phyloP scores from a whole-genome alignment of 1,284 basidiomycete genomes.

The Ustilago bromivora region DNA sequence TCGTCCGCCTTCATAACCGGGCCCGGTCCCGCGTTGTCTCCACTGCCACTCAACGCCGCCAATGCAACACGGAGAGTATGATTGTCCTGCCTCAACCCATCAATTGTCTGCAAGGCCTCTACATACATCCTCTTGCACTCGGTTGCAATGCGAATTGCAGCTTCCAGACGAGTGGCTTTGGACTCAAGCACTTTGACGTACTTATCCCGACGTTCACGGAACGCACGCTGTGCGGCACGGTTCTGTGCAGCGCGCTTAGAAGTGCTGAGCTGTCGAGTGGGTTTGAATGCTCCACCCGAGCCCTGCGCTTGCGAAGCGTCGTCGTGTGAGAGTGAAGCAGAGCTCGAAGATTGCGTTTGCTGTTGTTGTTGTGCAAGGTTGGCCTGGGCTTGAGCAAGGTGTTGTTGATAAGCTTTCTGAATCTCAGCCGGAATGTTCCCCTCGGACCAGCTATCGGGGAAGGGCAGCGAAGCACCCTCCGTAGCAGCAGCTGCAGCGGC shows the following conservation, averaged over 20 bases:
- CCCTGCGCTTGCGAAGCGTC: neutral
- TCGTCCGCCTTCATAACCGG: constrained; percentile 46
- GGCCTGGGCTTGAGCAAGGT: constrained; percentile 32
- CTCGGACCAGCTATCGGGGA: constrained; percentile 34
- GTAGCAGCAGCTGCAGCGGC: constrained; percentile 17
- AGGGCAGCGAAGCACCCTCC: constrained; percentile 7
- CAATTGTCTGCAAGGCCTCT: constrained; percentile 59
- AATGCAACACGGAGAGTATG: constrained; percentile 59
- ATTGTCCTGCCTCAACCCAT: constrained; percentile 60
- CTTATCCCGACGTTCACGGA: constrained; percentile 61
- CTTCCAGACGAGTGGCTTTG: constrained; percentile 54
- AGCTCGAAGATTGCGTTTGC: neutral
- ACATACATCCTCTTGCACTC: constrained; percentile 54
- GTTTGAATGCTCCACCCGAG: constrained; percentile 16
- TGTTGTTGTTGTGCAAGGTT: constrained; percentile 9
- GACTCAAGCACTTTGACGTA: constrained; percentile 63
- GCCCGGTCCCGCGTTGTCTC: constrained; percentile 26
- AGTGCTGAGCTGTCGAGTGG: constrained; percentile 52
- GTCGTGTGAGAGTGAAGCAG: neutral
- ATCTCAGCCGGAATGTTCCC: constrained; percentile 35
- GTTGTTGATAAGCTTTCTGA: constrained; percentile 47
- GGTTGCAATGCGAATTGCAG: constrained; percentile 52
- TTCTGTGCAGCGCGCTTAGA: constrained; percentile 65
- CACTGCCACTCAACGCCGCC: constrained; percentile 55
- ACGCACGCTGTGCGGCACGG: constrained; percentile 64